Evolutionary conservation across 2,329 filamentous ascomycete genomes (phyloP), one percentile per base, ranked within the genome.

Genomic region (Cadophora sp.): DNA sequence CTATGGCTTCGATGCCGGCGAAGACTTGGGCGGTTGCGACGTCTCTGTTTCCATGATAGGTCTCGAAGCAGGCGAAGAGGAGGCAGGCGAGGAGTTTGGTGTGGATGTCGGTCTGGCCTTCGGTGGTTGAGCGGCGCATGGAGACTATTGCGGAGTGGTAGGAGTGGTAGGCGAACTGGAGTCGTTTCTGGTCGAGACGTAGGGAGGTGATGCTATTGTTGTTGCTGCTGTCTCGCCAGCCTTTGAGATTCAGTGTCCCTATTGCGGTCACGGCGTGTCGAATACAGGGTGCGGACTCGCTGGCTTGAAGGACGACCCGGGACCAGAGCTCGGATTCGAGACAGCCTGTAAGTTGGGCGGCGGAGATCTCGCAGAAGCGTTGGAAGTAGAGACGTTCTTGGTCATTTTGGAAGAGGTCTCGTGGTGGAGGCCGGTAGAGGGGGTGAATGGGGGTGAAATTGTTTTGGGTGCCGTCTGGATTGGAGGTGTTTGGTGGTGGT

Each of bases 361-460:
- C 68, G 3, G 70, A 67, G 18, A 67, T 51, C 14, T 66, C 63
- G 16, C 64, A 66, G 62, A 68, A 70, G 18, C 59, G 59, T 56
- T 71, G 68, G 58, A 71, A 71, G 47, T 66, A 66, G 27, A 51
- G 59, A 18, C 63, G 65, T 59, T 71, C 70, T 45, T 64, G 16
- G 45, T 61, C 64, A 33, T 68, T 69, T 30, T 48, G 18, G 45
- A 69, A 68, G 11, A 53, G 43, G 8, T 47, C 27, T 27, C 30
- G 45, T 14, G 20, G 16, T 3, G 62, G 62, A 2, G 53, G 20
- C 5, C 43, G 27, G 22, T 45, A 51, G 27, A 65, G 53, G 51
- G 51, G 51, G 9, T 47, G 41, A 5, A 22, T 48, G 41, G 22
- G 53, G 16, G 9, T 33, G 20, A 22, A 8, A 22, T 39, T n/a